Evolutionary conservation across 176 grass and related monocot species (phyloP), one percentile per base, ranked within the genome.

Genomic region (Musa beccarii): DNA sequence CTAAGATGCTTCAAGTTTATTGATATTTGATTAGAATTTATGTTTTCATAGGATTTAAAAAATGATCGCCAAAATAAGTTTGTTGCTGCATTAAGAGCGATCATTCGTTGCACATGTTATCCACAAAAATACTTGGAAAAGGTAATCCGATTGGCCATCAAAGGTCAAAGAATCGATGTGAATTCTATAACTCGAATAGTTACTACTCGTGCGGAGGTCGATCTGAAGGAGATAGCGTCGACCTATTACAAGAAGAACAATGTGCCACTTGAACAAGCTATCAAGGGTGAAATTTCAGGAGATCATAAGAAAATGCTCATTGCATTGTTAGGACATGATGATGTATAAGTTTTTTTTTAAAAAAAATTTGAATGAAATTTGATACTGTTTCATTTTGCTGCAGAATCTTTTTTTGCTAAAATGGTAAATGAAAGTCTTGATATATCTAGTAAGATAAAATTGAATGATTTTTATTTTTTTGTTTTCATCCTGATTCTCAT

Each of bases 51-150:
- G 95, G 87, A 99, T 71, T 26, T 99, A 67, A 91, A 94, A 76
- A 79, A 77, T 49, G 90, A 99, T 52, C 88, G 88, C 24, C 86
- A 99, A 64, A 86, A 99, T 59, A 90, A 99, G 62, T 94, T 84
- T 54, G 90, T 92, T 16, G 55, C 62, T 10, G 78, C 88, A 25
- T 73, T 99, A 49, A 85, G 86, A 71, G 86, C 86, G 10, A 80
- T 86, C 77, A 85, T 99, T 15, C 78, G 86, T 9, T 99, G 95
- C 61, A 87, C 92, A 86, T 79, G 26, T 54, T 99, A 78, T 52
- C 95, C 95, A 26, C 88, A 92, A 57, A 87, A 62, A 73, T 99
- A 99, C 81, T 91, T 92, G 19, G 90, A 86, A 79, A 94, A 94
- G 74, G 57, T 94, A 50, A 81, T 89, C 53, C 68, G 95, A 13